These are phyloP conservation scores for Vicia faba DNA, from an alignment of 306 rosid genomes.

Conservation along the genomic window DNA sequence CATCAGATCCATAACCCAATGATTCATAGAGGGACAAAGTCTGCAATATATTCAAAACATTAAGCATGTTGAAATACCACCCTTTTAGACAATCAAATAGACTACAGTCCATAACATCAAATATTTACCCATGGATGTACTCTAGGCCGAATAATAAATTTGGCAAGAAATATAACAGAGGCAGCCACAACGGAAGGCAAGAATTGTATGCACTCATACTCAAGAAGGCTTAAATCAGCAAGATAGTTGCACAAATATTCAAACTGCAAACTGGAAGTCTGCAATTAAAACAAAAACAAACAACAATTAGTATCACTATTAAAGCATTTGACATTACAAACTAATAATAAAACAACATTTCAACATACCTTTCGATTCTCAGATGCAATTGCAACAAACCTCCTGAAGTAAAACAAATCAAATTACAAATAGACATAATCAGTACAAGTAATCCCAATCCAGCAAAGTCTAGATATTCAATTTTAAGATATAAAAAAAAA, in stretches of 20 bases:
- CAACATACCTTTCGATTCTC: conserved; percentile 50
- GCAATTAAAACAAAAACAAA: conserved; percentile 29
- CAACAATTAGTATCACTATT: conserved; percentile 7
- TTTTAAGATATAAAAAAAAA: not conserved
- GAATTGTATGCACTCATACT: conserved; percentile 60
- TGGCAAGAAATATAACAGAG: conserved; percentile 67
- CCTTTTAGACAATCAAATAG: not conserved
- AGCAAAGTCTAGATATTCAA: not conserved
- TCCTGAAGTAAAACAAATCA: conserved; percentile 35
- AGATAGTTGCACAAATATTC: conserved; percentile 71
- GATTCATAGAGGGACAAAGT: conserved; percentile 43
- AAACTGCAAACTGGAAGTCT: conserved; percentile 53
- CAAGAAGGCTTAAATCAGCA: conserved; percentile 78
- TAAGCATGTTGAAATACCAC: conserved; percentile 9
- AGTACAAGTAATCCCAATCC: not conserved
- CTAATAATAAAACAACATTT: not conserved
- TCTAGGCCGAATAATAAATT: conserved; percentile 55
- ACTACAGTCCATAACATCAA: not conserved
- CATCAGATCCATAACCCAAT: conserved; percentile 53
- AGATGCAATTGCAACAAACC: conserved; percentile 46
- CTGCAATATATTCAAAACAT: conserved; percentile 41
- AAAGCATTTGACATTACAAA: not conserved
- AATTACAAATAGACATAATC: not conserved
- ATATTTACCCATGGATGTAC: conserved; percentile 77
- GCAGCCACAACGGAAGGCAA: conserved; percentile 84